Evolutionary conservation across 148 eudicot genomes (phyloP).

Genomic region (Agrostemma githago): DNA sequence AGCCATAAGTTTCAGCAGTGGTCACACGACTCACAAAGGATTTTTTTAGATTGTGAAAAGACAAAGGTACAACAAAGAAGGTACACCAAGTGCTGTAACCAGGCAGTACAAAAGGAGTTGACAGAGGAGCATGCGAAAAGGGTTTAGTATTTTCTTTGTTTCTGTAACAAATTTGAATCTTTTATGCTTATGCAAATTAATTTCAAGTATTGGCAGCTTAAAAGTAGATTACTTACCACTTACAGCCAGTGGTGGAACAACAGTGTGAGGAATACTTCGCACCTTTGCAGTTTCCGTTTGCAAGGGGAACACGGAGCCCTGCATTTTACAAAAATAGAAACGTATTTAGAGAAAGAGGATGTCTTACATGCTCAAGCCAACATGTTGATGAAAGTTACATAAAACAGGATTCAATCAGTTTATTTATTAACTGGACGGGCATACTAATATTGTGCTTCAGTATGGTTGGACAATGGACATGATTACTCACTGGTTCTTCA

Average conservation of each 20-base stretch:
- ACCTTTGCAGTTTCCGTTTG: slow-evolving; percentile 70
- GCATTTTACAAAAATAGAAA: slow-evolving; percentile 6
- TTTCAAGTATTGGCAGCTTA: background rate
- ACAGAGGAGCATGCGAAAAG: background rate
- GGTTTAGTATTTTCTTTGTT: background rate
- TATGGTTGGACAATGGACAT: background rate
- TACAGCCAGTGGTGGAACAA: slow-evolving; percentile 78
- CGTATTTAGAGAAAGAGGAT: background rate
- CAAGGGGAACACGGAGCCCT: slow-evolving; percentile 60
- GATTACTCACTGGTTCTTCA: background rate
- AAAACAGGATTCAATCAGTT: background rate
- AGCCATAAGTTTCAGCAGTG: background rate
- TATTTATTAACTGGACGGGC: background rate
- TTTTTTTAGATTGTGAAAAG: background rate
- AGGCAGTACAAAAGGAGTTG: background rate
- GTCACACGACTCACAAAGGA: background rate
- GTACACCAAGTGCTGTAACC: background rate
- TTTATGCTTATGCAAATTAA: background rate
- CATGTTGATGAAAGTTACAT: background rate
- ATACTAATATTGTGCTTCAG: background rate
- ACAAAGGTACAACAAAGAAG: background rate
- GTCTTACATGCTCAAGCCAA: background rate
- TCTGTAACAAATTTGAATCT: background rate
- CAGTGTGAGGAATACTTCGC: slow-evolving; percentile 72
- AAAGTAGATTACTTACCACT: slow-evolving; percentile 64